Conservation (phyloP, 331 rosid species). For the Quercus tomentella region DNA sequence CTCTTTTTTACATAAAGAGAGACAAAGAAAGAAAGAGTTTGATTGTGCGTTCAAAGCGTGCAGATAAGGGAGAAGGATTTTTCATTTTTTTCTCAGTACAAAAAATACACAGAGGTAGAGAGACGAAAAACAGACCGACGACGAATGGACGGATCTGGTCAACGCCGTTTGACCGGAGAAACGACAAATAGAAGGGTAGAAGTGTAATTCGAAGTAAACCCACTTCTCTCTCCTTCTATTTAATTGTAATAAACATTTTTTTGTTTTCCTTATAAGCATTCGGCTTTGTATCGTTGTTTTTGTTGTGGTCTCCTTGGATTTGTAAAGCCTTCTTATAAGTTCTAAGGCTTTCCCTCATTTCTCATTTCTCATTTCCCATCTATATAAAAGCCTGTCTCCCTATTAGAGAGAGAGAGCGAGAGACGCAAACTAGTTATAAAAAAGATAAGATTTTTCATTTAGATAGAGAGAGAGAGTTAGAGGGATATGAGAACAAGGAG, state of each 20-base stretch:
- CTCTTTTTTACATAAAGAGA: not conserved
- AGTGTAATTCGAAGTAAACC: constrained; percentile 19
- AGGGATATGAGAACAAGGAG: constrained; percentile 74
- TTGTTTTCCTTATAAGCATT: constrained; percentile 21
- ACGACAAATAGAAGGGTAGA: constrained; percentile 32
- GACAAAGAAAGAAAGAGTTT: not conserved
- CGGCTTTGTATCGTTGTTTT: constrained; percentile 41
- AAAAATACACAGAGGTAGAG: constrained; percentile 14
- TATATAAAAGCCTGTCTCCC: constrained; percentile 25
- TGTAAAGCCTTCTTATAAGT: not conserved
- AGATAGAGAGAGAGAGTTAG: not conserved
- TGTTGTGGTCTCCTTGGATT: constrained; percentile 29
- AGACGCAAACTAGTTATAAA: not conserved
- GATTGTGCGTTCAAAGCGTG: constrained; percentile 28
- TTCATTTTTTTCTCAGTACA: not conserved
- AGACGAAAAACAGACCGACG: constrained; percentile 26
- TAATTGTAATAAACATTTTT: too few species aligned
- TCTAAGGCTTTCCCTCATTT: not conserved
- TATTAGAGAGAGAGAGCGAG: not conserved
- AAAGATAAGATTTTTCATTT: too few species aligned
- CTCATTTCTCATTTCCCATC: not conserved
- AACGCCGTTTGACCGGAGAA: constrained; percentile 52
- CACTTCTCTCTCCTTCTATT: not conserved
- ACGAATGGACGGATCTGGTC: constrained; percentile 61
- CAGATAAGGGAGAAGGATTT: constrained; percentile 37